phyloP scores from a whole-genome alignment of 257 asterid genomes.

The Capsicum baccatum region DNA sequence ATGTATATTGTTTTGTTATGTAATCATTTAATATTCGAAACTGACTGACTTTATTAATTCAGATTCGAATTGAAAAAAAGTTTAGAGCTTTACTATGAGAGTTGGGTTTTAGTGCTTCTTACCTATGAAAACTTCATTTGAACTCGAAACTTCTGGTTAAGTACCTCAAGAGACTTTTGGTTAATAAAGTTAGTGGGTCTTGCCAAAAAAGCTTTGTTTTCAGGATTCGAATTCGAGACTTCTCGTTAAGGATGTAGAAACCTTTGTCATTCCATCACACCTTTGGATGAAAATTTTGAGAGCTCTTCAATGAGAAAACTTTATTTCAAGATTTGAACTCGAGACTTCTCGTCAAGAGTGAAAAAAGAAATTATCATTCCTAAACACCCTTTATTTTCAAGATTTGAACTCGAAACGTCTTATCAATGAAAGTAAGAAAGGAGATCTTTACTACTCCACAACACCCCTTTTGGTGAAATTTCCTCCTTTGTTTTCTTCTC shows the following conservation, averaged over 20 bases:
- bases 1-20: neutral
- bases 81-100: neutral
- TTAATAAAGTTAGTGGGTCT: too few species aligned
- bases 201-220: neutral
- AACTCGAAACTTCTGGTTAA: neutral
- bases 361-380: too few species aligned
- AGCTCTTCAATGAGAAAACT: neutral
- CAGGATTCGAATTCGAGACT: neutral
- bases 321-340: neutral
- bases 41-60: neutral
- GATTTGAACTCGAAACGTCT: too few species aligned
- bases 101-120: neutral
- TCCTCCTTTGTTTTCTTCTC: neutral
- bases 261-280: neutral
- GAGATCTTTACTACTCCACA: neutral
- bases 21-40: neutral
- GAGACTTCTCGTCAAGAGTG: neutral
- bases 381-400: too few species aligned
- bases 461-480: neutral
- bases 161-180: too few species aligned
- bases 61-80: neutral
- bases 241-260: neutral
- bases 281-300: neutral
- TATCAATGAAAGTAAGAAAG: too few species aligned
- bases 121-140: neutral